These are phyloP conservation scores for Asterionellopsis glacialis DNA, from an alignment of 108 stramenopile species.

Conservation along the genomic window DNA sequence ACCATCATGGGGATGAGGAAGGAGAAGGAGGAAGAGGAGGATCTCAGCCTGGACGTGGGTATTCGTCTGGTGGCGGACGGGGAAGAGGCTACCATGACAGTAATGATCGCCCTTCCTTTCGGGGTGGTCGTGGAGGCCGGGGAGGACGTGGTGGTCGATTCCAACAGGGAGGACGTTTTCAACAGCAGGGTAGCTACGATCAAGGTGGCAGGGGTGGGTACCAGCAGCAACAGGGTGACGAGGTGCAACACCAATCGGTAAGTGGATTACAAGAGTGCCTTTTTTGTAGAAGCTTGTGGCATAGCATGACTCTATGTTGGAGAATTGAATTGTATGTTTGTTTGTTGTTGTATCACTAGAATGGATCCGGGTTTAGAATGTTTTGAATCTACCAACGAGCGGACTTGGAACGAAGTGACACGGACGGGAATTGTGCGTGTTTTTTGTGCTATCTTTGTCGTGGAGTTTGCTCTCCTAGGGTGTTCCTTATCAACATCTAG, in stretches of 20 bases:
- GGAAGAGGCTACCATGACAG: conserved; percentile 4
- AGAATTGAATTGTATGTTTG: too few species aligned
- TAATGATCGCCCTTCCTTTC: not conserved
- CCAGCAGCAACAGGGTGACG: conserved; percentile 2
- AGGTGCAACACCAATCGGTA: conserved; percentile 3
- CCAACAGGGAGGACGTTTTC: conserved; percentile 4
- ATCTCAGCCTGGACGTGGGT: conserved; percentile 4
- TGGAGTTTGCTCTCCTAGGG: too few species aligned
- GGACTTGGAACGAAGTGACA: too few species aligned
- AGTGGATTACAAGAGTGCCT: conserved; percentile 2
- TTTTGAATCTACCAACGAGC: too few species aligned
- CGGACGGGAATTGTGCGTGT: too few species aligned
- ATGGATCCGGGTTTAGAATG: too few species aligned
- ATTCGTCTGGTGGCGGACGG: conserved; percentile 1
- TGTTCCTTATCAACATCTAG: too few species aligned
- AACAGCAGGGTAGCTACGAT: conserved; percentile 16
- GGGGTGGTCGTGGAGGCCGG: conserved; percentile 10
- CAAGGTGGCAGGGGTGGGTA: conserved; percentile 1
- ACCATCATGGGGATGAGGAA: not conserved
- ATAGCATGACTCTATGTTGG: too few species aligned
- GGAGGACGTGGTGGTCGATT: conserved; percentile 11
- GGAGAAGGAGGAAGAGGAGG: not conserved
- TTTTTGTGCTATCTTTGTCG: too few species aligned
- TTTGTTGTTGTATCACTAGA: too few species aligned
- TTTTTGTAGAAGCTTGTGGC: too few species aligned